Evolutionary conservation across 1,284 basidiomycete species (phyloP), one percentile per base, ranked within the genome.

Genomic region (Pseudozyma pruni): DNA sequence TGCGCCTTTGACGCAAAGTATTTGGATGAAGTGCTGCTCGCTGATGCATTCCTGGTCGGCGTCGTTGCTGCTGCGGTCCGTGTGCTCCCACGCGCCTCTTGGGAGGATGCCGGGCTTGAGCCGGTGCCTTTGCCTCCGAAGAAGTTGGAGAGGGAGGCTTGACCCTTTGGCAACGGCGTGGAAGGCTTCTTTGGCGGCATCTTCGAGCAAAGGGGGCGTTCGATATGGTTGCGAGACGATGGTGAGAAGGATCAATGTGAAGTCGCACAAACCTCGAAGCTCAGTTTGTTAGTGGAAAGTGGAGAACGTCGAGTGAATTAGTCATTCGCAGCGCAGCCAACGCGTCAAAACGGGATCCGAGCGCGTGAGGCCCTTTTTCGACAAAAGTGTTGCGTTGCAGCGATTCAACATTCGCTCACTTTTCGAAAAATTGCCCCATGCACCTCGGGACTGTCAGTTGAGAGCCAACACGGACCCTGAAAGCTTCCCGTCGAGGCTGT

Each of bases 61-160:
- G 61, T 40, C 22, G 48, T 11, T 16, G 54, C 33, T 44, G 46
- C 20, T 20, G 57, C 14, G 25, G 40, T 25, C n/a, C 48, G 43
- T 33, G 47, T 34, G 29, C 11, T 48, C 22, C 50, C 32, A 41
- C 39, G 46, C 9, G 47, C 29, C 33, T 64, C 57, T 19, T 60
- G 54, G 23, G 58, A 64, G 4, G 59, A 67, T 31, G 59, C 55
- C 17, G 56, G 54, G 32, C 66, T 72, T 10, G 59, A 55, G 29
- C 27, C 52, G 14, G 44, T 42, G 19, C n/a, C 29, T 19, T 55
- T 54, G 29, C 63, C 58, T 27, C 64, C 61, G 29, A 76, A 76
- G 47, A 75, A 76, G 61, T 47, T 62, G 29, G 69, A 57, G 4
- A 76, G 64, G 2, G 72, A 74, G 9, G 63, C 58, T 34, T 76